phyloP scores from a whole-genome alignment of 768 basidiomycete species.

The Auriculariales sp. region DNA sequence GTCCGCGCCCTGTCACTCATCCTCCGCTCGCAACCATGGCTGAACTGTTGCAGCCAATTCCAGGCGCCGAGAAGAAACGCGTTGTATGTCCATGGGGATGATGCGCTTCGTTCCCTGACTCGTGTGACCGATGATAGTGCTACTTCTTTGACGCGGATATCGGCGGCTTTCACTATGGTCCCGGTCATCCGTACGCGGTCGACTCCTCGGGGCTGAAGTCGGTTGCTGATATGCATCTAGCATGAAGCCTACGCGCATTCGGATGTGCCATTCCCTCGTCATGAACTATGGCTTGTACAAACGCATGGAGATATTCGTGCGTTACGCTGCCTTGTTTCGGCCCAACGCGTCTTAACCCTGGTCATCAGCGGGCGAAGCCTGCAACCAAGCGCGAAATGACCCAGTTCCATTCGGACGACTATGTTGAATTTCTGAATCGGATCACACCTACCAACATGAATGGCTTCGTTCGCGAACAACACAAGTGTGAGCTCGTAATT shows the following conservation, averaged over 20 bases:
- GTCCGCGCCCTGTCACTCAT: no score
- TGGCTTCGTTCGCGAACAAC: constrained; percentile 83
- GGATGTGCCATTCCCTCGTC: constrained; percentile 98
- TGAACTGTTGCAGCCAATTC: constrained; percentile 39
- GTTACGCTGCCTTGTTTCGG: constrained; percentile 19
- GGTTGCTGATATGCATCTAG: constrained; percentile 22
- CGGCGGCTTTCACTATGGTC: constrained; percentile 98
- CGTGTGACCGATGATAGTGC: constrained; percentile 37
- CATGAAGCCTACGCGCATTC: constrained; percentile 96
- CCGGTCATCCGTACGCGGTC: constrained; percentile 68
- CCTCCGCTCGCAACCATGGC: no score
- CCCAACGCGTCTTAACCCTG: no score
- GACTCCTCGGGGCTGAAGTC: constrained; percentile 9
- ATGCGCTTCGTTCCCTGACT: constrained; percentile 3
- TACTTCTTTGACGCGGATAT: constrained; percentile 99
- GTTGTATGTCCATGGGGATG: constrained; percentile 58
- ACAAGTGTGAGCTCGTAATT: constrained; percentile 58
- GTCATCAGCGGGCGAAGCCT: constrained; percentile 84
- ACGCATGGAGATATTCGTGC: constrained; percentile 98
- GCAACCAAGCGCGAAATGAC: constrained; percentile 99
- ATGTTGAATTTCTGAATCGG: constrained; percentile 88
- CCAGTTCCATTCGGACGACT: constrained; percentile 98
- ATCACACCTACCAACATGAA: constrained; percentile 95
- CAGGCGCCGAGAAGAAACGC: constrained; percentile 74
- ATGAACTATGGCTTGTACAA: constrained; percentile 99